A percentile compares a stretch with the other conserved stretches of the same genome.
Evolutionary conservation across 805 yeast species (phyloP).

Genomic region (Candida nonsorbophila): DNA sequence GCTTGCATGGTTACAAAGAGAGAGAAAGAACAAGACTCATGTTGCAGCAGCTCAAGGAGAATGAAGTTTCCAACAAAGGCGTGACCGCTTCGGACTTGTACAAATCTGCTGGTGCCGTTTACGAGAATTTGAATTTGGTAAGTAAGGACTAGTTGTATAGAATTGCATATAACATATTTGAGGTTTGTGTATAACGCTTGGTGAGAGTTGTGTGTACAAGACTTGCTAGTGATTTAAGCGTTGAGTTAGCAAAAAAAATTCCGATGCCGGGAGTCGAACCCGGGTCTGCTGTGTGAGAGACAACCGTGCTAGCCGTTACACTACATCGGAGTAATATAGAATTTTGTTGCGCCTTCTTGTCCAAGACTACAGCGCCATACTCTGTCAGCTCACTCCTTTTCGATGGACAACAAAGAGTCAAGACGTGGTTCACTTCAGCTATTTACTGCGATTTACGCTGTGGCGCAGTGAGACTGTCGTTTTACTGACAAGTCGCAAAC

Average conservation of each 20-base stretch:
- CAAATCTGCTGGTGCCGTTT: constrained; percentile 34
- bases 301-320: constrained; percentile 53
- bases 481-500: too few relatives aligned
- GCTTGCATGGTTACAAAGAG: constrained; percentile 43
- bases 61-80: constrained; percentile 34
- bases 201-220: too few relatives aligned
- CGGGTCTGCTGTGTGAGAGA: constrained; percentile 57
- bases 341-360: too few relatives aligned
- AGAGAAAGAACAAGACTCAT: constrained; percentile 40
- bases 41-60: constrained; percentile 42
- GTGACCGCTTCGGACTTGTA: constrained; percentile 39
- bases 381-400: too few relatives aligned
- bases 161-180: too few relatives aligned
- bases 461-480: too few relatives aligned
- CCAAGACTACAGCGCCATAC: too few relatives aligned
- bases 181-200: too few relatives aligned
- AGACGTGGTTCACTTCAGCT: too few relatives aligned
- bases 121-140: constrained; percentile 40
- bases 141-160: constrained; percentile 9
- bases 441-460: too few relatives aligned
- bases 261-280: constrained; percentile 89
- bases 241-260: constrained; percentile 28
- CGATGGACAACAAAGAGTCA: too few relatives aligned
- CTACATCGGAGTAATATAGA: constrained; percentile 51
- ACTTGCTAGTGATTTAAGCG: too few relatives aligned